phyloP scores from a whole-genome alignment of 2,329 filamentous ascomycete genomes.

The Sordariomycetes sp. region DNA sequence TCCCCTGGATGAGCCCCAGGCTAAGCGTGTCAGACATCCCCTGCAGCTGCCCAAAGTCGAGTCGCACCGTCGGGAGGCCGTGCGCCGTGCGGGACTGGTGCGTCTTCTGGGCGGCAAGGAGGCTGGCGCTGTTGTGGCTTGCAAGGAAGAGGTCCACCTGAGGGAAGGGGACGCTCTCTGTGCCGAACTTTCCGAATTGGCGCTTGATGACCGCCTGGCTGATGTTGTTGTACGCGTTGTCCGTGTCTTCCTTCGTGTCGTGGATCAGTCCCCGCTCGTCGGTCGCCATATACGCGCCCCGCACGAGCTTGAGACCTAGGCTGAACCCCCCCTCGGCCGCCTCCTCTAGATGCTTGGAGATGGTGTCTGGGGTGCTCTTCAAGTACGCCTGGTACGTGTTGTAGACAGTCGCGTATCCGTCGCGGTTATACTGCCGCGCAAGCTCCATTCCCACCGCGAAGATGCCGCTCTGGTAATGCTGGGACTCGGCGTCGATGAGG shows the following conservation, averaged over 20 bases:
- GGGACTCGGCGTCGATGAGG: slow-evolving; percentile 30
- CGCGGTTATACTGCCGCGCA: slow-evolving; percentile 24
- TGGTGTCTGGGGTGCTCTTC: slow-evolving; percentile 42
- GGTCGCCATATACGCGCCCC: slow-evolving; percentile 59
- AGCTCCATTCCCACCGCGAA: slow-evolving; percentile 17
- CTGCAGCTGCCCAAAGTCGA: slow-evolving; percentile 57
- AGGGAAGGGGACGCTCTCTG: slow-evolving; percentile 34
- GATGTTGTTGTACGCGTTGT: slow-evolving; percentile 59
- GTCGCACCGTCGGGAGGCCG: slow-evolving; percentile 23
- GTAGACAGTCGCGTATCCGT: slow-evolving; percentile 57
- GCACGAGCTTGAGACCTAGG: slow-evolving; percentile 61
- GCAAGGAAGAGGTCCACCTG: slow-evolving; percentile 57
- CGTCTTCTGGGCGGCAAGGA: slow-evolving; percentile 41
- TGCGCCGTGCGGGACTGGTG: not conserved
- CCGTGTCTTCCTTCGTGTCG: slow-evolving; percentile 58
- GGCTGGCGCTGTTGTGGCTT: slow-evolving; percentile 67
- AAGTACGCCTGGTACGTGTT: slow-evolving; percentile 70
- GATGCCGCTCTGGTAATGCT: slow-evolving; percentile 27
- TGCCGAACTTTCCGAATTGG: slow-evolving; percentile 32
- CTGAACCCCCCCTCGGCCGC: slow-evolving; percentile 50
- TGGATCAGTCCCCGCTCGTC: slow-evolving; percentile 60
- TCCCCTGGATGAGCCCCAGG: slow-evolving; percentile 36
- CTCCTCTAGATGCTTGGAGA: slow-evolving; percentile 44
- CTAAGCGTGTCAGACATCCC: slow-evolving; percentile 94
- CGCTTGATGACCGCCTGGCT: slow-evolving; percentile 52